phyloP scores from a whole-genome alignment of 768 basidiomycete genomes.

The Boletus eberwhitei region DNA sequence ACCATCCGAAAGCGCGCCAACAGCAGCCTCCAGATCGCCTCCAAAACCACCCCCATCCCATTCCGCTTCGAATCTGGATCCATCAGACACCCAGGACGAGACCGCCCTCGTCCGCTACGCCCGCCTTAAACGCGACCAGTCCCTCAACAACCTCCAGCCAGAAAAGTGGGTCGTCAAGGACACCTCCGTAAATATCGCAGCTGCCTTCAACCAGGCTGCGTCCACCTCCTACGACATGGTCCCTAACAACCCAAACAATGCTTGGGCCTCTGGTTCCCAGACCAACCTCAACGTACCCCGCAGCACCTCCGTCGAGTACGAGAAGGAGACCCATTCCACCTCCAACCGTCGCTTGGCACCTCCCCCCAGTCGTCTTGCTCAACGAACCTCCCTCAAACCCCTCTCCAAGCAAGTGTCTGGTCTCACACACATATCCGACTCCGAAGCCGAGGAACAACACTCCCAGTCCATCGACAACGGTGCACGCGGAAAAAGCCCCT shows the following conservation, averaged over 20 bases:
- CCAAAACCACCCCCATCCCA: slow-evolving; percentile 42
- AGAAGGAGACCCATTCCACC: slow-evolving; percentile 57
- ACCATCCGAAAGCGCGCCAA: slow-evolving; percentile 47
- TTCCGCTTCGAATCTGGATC: slow-evolving; percentile 33
- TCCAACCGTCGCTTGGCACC: slow-evolving; percentile 55
- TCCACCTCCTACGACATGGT: slow-evolving; percentile 39
- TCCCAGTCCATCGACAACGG: slow-evolving; percentile 29
- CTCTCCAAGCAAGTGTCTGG: slow-evolving; percentile 52
- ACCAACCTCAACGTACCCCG: slow-evolving; percentile 52
- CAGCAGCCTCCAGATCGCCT: slow-evolving; percentile 55
- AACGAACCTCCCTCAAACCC: slow-evolving; percentile 40
- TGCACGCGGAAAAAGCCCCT: slow-evolving; percentile 65
- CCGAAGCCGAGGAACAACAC: slow-evolving; percentile 54
- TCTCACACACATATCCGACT: slow-evolving; percentile 59
- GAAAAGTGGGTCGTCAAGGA: slow-evolving; percentile 74
- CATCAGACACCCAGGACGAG: slow-evolving; percentile 45
- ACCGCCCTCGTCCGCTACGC: slow-evolving; percentile 46
- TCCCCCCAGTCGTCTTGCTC: slow-evolving; percentile 50
- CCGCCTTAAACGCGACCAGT: slow-evolving; percentile 44
- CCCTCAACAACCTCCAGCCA: slow-evolving; percentile 43
- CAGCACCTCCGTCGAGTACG: slow-evolving; percentile 80
- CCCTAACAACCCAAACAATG: slow-evolving; percentile 51
- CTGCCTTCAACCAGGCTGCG: slow-evolving; percentile 74
- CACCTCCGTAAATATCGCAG: slow-evolving; percentile 84
- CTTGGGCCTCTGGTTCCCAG: slow-evolving; percentile 64